Percentiles rank a stretch among this genome's conserved stretches.
These are phyloP conservation scores for Triangularia verruculosa DNA, from an alignment of 2,329 filamentous ascomycete genomes.

Conservation along the genomic window DNA sequence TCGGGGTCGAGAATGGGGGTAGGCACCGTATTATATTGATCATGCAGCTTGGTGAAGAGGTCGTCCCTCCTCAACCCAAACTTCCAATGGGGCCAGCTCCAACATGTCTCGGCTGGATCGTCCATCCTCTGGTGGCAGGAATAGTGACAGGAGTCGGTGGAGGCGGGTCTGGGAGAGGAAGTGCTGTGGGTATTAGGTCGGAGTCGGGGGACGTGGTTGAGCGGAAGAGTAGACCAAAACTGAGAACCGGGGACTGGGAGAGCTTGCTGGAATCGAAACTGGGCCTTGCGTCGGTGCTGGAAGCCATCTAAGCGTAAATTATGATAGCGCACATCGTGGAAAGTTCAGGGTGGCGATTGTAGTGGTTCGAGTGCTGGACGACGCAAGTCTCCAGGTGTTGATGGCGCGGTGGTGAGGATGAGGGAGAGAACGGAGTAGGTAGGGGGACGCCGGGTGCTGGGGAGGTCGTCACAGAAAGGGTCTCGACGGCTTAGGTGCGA, in stretches of 20 bases:
- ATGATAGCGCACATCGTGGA: constrained; percentile 29
- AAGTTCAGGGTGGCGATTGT: constrained; percentile 4
- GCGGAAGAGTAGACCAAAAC: constrained; percentile 26
- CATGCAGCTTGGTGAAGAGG: constrained; percentile 55
- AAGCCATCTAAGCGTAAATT: constrained; percentile 35
- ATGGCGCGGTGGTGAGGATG: constrained; percentile 16
- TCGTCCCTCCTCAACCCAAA: constrained; percentile 60
- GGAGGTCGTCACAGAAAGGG: constrained; percentile 14
- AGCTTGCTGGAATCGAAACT: constrained; percentile 21
- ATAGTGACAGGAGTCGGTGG: constrained; percentile 16
- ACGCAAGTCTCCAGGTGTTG: not conserved
- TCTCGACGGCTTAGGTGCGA: constrained; percentile 10
- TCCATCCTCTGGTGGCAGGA: constrained; percentile 46
- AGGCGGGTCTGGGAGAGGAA: constrained; percentile 5
- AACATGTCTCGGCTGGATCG: constrained; percentile 49
- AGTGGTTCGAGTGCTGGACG: constrained; percentile 9
- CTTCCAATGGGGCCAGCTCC: constrained; percentile 59
- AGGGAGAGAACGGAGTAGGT: constrained; percentile 3
- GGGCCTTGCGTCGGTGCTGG: constrained; percentile 26
- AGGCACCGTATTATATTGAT: constrained; percentile 58
- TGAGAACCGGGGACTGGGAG: constrained; percentile 27
- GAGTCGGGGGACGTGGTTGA: constrained; percentile 18
- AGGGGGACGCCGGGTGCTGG: not conserved
- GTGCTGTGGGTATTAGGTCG: constrained; percentile 11
- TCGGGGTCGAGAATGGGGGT: constrained; percentile 57